Evolutionary conservation across 352 stramenopile species (phyloP).

Genomic region (Pythium aristosporum): DNA sequence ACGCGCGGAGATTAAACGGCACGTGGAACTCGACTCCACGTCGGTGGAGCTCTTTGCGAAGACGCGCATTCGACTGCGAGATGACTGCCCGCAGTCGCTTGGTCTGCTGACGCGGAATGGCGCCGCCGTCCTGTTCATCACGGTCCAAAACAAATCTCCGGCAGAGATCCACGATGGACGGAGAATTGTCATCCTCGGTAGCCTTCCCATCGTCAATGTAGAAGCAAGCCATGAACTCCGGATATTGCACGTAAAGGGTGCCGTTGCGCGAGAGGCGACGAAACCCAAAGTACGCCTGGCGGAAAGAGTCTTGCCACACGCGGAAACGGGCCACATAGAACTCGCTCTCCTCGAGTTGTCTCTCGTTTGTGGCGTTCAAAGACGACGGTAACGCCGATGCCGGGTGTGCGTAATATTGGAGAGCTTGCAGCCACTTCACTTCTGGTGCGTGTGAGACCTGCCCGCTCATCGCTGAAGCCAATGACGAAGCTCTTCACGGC

Average conservation of each 20-base stretch:
- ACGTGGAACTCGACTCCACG: constrained; percentile 55
- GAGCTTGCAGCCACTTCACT: constrained; percentile 59
- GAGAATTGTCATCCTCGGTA: constrained; percentile 3
- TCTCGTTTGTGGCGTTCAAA: constrained; percentile 48
- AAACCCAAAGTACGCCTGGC: constrained; percentile 66
- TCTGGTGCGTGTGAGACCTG: constrained; percentile 18
- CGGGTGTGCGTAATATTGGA: constrained; percentile 72
- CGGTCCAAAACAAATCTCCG: constrained; percentile 9
- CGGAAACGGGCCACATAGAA: constrained; percentile 61
- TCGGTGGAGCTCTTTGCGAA: constrained; percentile 66
- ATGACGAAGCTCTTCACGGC: constrained; percentile 5
- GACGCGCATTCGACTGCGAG: constrained; percentile 61
- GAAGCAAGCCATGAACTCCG: constrained; percentile 66
- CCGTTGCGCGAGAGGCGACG: constrained; percentile 17
- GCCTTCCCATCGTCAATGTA: constrained; percentile 24
- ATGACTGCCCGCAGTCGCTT: constrained; percentile 51
- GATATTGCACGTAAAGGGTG: constrained; percentile 58
- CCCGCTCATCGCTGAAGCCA: constrained; percentile 31
- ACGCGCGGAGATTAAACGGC: constrained; percentile 42
- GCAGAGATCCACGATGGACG: constrained; percentile 40
- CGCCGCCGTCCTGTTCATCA: neutral
- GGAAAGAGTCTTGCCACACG: constrained; percentile 70
- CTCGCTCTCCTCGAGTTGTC: constrained; percentile 36
- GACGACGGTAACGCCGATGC: constrained; percentile 49
- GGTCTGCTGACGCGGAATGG: neutral